Percentiles rank a stretch among this genome's conserved stretches.
Evolutionary conservation across 805 yeast species (phyloP).

Genomic region (Candida insectorum): DNA sequence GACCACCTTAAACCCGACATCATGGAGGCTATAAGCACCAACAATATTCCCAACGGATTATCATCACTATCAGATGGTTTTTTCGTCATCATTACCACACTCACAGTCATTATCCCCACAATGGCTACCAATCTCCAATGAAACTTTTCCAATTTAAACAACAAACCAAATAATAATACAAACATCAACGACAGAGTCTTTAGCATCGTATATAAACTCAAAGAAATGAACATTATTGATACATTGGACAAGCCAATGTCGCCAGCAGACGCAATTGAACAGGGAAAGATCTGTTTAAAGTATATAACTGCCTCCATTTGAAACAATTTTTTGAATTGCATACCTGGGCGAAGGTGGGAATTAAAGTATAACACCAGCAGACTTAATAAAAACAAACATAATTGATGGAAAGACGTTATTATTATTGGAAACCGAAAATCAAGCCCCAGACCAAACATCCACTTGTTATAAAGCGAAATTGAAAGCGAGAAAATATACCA

Average conservation of each 20-base stretch:
- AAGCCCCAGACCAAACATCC: conserved; percentile 91
- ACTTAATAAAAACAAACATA: conserved; percentile 58
- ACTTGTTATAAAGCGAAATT: conserved; percentile 82
- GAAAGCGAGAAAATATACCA: conserved; percentile 73
- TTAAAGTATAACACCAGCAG: conserved; percentile 38
- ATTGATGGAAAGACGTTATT: conserved; percentile 82
- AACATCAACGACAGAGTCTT: conserved; percentile 86
- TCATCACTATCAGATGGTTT: conserved; percentile 15
- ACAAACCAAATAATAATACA: conserved; percentile 82
- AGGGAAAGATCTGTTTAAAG: conserved; percentile 63
- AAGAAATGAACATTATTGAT: conserved; percentile 72
- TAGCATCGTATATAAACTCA: conserved; percentile 88
- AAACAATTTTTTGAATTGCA: conserved; percentile 12
- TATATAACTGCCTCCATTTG: conserved; percentile 27
- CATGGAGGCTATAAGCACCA: conserved; percentile 75
- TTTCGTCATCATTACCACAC: conserved; percentile 86
- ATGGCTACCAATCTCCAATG: conserved; percentile 65
- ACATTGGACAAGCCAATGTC: conserved; percentile 93
- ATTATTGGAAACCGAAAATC: conserved; percentile 81
- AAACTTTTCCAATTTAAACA: conserved; percentile 74
- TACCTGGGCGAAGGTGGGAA: conserved; percentile 48
- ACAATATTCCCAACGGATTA: conserved; percentile 55
- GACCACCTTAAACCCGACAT: conserved; percentile 95
- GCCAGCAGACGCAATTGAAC: conserved; percentile 84
- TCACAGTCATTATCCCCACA: conserved; percentile 74